Percentiles rank a stretch among this genome's conserved stretches.
phyloP scores from a whole-genome alignment of 371 early-diverging fungal genomes.

The Blastocladiella emersonii region DNA sequence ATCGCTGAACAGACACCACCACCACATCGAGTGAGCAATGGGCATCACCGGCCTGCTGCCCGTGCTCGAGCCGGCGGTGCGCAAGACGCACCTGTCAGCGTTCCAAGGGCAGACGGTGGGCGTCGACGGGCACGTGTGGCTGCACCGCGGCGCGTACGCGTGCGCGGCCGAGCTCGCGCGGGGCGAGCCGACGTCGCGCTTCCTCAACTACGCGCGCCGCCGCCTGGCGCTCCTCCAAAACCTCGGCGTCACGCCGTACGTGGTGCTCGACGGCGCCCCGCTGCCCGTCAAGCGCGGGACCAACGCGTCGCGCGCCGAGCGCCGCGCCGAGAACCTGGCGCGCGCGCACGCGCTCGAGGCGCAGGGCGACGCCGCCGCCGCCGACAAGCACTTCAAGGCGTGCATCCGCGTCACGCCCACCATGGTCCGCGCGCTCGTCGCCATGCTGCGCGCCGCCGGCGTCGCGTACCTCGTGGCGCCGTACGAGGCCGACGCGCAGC shows the following conservation, averaged over 20 bases:
- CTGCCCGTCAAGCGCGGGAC: conserved; percentile 76
- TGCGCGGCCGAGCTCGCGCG: conserved; percentile 63
- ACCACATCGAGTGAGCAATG: too few relatives aligned
- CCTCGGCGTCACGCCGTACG: conserved; percentile 46
- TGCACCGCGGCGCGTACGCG: conserved; percentile 69
- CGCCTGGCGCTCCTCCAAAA: neutral
- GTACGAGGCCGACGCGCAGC: conserved; percentile 97
- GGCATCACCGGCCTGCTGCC: too few relatives aligned
- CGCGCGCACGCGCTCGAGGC: conserved; percentile 31
- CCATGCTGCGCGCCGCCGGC: conserved; percentile 45
- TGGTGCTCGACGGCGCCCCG: conserved; percentile 95
- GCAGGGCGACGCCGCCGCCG: conserved; percentile 38
- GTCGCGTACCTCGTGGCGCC: conserved; percentile 87
- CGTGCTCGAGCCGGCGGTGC: too few relatives aligned
- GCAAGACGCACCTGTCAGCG: conserved; percentile 51
- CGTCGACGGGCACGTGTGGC: conserved; percentile 88
- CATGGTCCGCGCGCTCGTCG: conserved; percentile 64
- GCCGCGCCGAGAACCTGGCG: conserved; percentile 35
- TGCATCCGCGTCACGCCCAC: conserved; percentile 55
- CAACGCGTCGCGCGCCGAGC: conserved; percentile 46
- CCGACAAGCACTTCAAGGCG: conserved; percentile 52
- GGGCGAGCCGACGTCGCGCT: conserved; percentile 47
- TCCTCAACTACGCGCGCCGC: conserved; percentile 10
- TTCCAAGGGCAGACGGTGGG: conserved; percentile 60
- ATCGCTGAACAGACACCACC: too few relatives aligned